Evolutionary conservation across 306 rosid species (phyloP).

Genomic region (Castanospermum australe): DNA sequence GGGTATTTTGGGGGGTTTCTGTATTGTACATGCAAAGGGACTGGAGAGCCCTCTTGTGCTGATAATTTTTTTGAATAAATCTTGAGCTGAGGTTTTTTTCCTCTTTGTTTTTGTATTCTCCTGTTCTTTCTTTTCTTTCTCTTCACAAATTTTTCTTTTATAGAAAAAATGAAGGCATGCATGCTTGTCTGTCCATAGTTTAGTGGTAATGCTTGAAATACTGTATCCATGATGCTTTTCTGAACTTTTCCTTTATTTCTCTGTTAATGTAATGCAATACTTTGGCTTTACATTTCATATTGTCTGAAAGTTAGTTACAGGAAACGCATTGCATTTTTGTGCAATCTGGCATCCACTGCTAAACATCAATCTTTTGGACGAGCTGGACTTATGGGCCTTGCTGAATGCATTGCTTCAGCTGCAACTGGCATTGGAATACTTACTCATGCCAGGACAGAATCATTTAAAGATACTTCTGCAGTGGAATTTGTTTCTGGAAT

Average conservation of each 20-base stretch:
- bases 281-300: conserved; percentile 35
- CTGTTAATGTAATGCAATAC: neutral
- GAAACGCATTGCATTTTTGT: conserved; percentile 61
- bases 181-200: conserved; percentile 7
- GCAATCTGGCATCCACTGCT: conserved; percentile 69
- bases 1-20: neutral
- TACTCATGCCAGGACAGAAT: conserved; percentile 33
- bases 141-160: neutral
- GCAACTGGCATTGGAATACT: conserved; percentile 44
- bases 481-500: conserved; percentile 40
- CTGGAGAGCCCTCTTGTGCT: neutral
- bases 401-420: conserved; percentile 86
- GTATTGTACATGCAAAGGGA: neutral
- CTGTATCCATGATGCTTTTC: neutral
- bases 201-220: neutral
- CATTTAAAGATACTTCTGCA: conserved; percentile 31
- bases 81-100: neutral
- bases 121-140: neutral
- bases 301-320: conserved; percentile 50
- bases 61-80: neutral
- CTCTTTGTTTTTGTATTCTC: neutral
- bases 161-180: neutral
- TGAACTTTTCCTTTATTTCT: neutral
- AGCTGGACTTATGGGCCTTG: conserved; percentile 87
- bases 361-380: conserved; percentile 75